Percentiles rank a stretch among this genome's conserved stretches.
Evolutionary conservation across 768 basidiomycete species (phyloP).

Genomic region (Rhodotorula paludigena): DNA sequence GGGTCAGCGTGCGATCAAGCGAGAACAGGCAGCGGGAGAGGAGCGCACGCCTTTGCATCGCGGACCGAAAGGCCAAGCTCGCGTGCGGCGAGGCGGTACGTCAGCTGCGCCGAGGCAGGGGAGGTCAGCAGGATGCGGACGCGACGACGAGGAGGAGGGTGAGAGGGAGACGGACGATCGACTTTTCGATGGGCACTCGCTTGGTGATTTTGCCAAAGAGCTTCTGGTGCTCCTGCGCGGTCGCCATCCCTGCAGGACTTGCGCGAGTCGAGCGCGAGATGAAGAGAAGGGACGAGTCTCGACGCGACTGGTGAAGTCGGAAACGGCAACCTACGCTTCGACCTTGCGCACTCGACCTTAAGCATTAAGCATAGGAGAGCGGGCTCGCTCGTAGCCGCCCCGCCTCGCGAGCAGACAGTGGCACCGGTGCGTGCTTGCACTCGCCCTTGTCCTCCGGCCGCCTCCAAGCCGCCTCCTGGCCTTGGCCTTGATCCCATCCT

Average conservation of each 20-base stretch:
- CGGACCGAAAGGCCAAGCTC: conserved; percentile 22
- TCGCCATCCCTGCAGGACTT: no score
- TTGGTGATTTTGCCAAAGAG: conserved; percentile 22
- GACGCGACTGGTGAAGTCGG: no score
- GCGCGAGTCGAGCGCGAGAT: not conserved
- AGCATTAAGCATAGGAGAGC: no score
- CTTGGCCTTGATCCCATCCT: no score
- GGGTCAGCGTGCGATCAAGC: not conserved
- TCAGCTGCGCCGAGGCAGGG: conserved; percentile 9
- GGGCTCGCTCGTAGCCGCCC: no score
- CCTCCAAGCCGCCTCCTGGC: no score
- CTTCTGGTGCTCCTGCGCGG: conserved; percentile 16
- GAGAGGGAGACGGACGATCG: conserved; percentile 9
- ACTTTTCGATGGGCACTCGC: conserved; percentile 26
- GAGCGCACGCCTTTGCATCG: conserved; percentile 19
- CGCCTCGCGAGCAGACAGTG: no score
- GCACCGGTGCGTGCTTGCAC: no score
- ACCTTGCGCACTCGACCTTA: no score
- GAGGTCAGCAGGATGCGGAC: not conserved
- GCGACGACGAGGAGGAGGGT: not conserved
- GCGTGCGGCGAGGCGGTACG: conserved; percentile 24
- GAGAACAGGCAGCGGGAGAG: no score
- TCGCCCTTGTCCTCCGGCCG: no score
- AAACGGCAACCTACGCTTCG: no score
- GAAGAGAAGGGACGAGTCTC: not conserved